phyloP scores from a whole-genome alignment of 148 eudicot species.

The Drosera capensis region DNA sequence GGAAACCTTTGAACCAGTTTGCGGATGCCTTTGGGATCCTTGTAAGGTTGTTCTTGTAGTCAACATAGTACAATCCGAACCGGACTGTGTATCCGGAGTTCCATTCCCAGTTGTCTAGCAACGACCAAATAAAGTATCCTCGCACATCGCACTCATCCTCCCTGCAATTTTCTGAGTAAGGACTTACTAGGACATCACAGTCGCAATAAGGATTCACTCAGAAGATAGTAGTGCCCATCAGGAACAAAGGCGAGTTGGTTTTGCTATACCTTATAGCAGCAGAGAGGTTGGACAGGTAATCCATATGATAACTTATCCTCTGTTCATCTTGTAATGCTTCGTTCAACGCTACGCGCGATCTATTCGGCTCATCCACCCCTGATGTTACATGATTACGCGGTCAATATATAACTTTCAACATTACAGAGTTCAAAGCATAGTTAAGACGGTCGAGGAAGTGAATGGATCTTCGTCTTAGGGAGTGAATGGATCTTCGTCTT shows the following conservation, averaged over 20 bases:
- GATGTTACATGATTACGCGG: slow-evolving; percentile 8
- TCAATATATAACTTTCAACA: no score
- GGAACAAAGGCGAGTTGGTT: neutral
- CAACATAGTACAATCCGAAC: slow-evolving; percentile 87
- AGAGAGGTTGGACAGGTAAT: slow-evolving; percentile 86
- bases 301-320: slow-evolving; percentile 70
- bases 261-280: slow-evolving; percentile 77
- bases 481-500: slow-evolving; percentile 1
- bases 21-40: slow-evolving; percentile 84
- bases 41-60: slow-evolving; percentile 71
- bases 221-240: neutral
- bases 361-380: slow-evolving; percentile 82
- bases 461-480: no score
- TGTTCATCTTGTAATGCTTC: slow-evolving; percentile 67
- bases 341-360: slow-evolving; percentile 21
- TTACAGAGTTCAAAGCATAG: no score
- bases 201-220: neutral
- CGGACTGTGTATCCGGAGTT: slow-evolving; percentile 64
- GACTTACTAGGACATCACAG: neutral
- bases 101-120: slow-evolving; percentile 99
- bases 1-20: slow-evolving; percentile 56
- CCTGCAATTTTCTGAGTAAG: slow-evolving; percentile 28
- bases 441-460: no score
- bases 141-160: slow-evolving; percentile 64
- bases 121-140: slow-evolving; percentile 93